A percentile compares a stretch with the other conserved stretches of the same genome.
phyloP scores from a whole-genome alignment of 768 basidiomycete species.

The Russula virescens region DNA sequence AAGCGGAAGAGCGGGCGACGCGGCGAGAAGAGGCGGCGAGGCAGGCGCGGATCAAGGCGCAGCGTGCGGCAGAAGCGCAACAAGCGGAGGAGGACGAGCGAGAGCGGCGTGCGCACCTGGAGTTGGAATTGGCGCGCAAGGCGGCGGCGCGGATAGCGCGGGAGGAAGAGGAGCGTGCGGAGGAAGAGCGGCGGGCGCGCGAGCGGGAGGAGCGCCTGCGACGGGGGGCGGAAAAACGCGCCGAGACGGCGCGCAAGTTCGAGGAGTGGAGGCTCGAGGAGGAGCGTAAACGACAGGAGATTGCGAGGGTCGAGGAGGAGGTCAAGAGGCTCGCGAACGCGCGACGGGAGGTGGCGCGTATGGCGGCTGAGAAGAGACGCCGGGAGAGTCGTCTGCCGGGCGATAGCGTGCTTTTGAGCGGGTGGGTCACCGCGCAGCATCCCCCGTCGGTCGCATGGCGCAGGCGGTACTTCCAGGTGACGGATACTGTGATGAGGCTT shows the following conservation, averaged over 20 bases:
- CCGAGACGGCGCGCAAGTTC: background rate
- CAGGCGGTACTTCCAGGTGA: conserved; percentile 23
- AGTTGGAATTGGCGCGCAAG: conserved; percentile 12
- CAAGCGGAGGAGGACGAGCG: conserved; percentile 10
- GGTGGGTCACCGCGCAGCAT: conserved; percentile 22
- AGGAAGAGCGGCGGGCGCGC: conserved; percentile 5
- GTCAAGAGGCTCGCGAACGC: conserved; percentile 7
- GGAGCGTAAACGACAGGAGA: conserved; percentile 1
- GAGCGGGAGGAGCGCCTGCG: conserved; percentile 16
- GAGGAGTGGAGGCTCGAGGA: conserved; percentile 18
- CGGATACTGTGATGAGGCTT: conserved; percentile 9
- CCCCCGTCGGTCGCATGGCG: conserved; percentile 19
- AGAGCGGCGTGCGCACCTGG: conserved; percentile 5
- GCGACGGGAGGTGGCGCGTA: conserved; percentile 11
- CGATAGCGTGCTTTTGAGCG: conserved; percentile 12
- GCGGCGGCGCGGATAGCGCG: conserved; percentile 1
- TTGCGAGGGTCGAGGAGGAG: conserved; percentile 13
- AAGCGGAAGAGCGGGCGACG: conserved; percentile 1
- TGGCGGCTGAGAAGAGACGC: conserved; percentile 12
- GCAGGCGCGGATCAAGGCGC: conserved; percentile 18
- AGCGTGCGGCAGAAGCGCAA: conserved; percentile 10
- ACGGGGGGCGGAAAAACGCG: conserved; percentile 15
- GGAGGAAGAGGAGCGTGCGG: conserved; percentile 14
- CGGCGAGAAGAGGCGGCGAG: conserved; percentile 7
- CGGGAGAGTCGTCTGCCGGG: conserved; percentile 8